A percentile compares a stretch with the other conserved stretches of the same genome.
These are phyloP conservation scores for Phytophthora sansomeana DNA, from an alignment of 352 stramenopile species.

Conservation along the genomic window DNA sequence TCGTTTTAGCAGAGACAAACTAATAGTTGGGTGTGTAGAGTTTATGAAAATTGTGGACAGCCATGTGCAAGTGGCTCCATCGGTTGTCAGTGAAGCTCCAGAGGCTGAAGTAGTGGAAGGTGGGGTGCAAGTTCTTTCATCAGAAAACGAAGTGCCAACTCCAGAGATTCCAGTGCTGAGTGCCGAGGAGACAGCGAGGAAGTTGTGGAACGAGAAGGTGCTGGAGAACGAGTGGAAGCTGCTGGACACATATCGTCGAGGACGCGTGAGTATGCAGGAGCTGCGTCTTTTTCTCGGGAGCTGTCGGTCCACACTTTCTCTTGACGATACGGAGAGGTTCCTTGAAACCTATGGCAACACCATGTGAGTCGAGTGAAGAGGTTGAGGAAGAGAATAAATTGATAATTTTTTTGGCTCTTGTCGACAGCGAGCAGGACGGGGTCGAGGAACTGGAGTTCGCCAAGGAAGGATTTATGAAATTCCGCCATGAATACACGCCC, in stretches of 20 bases:
- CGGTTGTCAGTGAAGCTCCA: conserved; percentile 3
- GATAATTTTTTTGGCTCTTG: conserved; percentile 1
- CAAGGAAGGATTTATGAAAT: conserved; percentile 59
- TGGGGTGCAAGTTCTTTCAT: background rate
- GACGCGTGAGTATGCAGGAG: conserved; percentile 48
- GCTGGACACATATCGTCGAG: conserved; percentile 63
- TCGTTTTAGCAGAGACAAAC: too few relatives aligned
- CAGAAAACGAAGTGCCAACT: background rate
- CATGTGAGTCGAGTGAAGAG: conserved; percentile 19
- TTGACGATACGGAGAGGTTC: conserved; percentile 57
- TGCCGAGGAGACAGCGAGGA: conserved; percentile 27
- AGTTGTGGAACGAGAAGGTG: conserved; percentile 36
- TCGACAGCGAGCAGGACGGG: conserved; percentile 25
- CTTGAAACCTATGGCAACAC: conserved; percentile 61
- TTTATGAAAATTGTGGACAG: conserved; percentile 81
- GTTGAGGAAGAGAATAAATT: background rate
- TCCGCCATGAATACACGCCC: conserved; percentile 55
- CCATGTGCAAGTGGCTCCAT: conserved; percentile 38
- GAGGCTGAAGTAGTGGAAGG: background rate
- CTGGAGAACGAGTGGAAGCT: conserved; percentile 65
- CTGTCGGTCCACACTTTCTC: conserved; percentile 49
- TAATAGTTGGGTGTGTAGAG: conserved; percentile 35
- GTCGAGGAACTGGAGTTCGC: conserved; percentile 47
- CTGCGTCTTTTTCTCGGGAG: conserved; percentile 56
- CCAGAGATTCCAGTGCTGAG: conserved; percentile 4